Base-by-base conservation (phyloP, 441 rosid genomes). In the Mallotus repandus region DNA sequence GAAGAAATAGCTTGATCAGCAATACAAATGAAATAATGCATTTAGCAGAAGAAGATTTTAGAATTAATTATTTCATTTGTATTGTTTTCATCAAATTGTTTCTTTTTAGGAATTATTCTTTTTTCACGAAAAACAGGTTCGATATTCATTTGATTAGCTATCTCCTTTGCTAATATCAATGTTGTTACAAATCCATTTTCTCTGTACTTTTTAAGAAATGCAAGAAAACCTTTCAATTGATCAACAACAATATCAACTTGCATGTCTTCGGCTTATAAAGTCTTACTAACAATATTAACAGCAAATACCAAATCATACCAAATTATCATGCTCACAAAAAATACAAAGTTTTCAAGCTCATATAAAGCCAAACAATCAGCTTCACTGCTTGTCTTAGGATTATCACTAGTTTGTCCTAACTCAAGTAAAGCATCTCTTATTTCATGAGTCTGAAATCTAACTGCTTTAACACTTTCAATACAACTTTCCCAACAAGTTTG, bases 341-440 rank as follows among this genome's bases (percentile, higher is more conserved):
- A 35, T 32, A 35, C 48, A 62, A 62, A 62, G 16, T 38, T 62
- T 38, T 62, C 46, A 29, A 60, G 64, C 16, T 62, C 21, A 62
- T 62, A 35, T 0, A 8, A n/a, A n/a, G n/a, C n/a, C 15, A 7
- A 63, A 63, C 21, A 63, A 38, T 41, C 7, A 35, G 66, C 66
- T 32, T 63, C 49, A 38, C 22, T 63, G 13, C 1, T 38, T 35
- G 22, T 63, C 16, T 41, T 63, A 6, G 66, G 1, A 35, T 63
- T 12, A 38, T 9, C 49, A 63, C 22, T 35, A 41, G 7, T 5
- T 63, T 63, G 0, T 63, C 1, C 49, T 15, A 38, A 43, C 8
- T 63, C 22, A 63, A 63, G 22, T 38, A 63, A 63, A 14, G 66
- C 49, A 38, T 63, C 49, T 62, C 66, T 62, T 32, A 62, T 62